Percentiles rank a stretch among this genome's conserved stretches.
phyloP scores from a whole-genome alignment of 2,329 filamentous ascomycete species.

The Exserohilum turcica region DNA sequence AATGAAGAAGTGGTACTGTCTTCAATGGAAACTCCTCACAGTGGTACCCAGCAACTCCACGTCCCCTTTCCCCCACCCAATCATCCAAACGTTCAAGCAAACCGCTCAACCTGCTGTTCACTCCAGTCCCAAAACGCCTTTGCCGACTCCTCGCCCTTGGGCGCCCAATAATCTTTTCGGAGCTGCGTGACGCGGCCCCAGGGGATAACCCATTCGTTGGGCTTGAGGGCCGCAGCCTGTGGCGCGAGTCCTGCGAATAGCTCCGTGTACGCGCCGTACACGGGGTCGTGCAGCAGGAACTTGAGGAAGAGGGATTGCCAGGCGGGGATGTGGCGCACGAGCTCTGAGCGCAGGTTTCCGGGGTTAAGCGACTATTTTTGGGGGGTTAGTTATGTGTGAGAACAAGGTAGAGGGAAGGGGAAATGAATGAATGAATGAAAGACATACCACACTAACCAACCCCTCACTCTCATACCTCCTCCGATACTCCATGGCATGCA shows the following conservation, averaged over 20 bases:
- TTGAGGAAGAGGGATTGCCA: constrained; percentile 1
- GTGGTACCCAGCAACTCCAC: neutral
- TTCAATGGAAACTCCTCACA: too few species aligned
- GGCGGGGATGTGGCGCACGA: constrained; percentile 40
- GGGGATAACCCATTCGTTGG: constrained; percentile 52
- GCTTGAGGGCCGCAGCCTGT: constrained; percentile 21
- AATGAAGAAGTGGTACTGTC: too few species aligned
- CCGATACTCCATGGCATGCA: constrained; percentile 31
- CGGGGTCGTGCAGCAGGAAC: constrained; percentile 16
- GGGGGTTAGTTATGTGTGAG: neutral
- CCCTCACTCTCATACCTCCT: constrained; percentile 21
- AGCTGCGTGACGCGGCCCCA: constrained; percentile 50
- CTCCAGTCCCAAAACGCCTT: constrained; percentile 54
- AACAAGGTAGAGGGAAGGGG: neutral
- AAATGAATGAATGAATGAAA: neutral
- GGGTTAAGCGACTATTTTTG: constrained; percentile 42
- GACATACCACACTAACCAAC: constrained; percentile 28
- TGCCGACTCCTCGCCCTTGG: constrained; percentile 40
- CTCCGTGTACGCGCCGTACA: constrained; percentile 34
- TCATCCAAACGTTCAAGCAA: constrained; percentile 12
- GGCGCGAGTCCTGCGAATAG: constrained; percentile 30
- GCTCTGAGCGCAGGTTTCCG: constrained; percentile 39
- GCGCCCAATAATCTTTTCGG: constrained; percentile 32
- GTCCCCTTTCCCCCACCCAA: neutral
- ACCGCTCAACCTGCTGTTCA: constrained; percentile 42